Evolutionary conservation across 2,329 filamentous ascomycete genomes (phyloP).

Genomic region (Diaporthe longicolla): DNA sequence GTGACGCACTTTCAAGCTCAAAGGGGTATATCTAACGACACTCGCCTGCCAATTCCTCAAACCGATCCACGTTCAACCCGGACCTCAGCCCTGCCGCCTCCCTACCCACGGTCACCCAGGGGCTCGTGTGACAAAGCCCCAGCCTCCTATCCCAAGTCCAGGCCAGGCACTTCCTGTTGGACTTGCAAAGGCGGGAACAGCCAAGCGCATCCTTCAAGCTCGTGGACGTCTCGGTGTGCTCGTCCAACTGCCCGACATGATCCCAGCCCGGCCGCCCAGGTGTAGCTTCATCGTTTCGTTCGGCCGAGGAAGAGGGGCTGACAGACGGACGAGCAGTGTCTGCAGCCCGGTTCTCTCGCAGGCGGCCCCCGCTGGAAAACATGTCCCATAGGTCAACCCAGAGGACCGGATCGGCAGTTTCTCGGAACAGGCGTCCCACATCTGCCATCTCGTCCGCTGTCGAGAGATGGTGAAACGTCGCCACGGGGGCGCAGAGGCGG

Average conservation of each 20-base stretch:
- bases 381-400: slow-evolving; percentile 67
- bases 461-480: slow-evolving; percentile 68
- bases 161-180: slow-evolving; percentile 58
- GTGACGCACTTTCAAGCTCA: not conserved
- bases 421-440: slow-evolving; percentile 58
- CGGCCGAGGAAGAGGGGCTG: slow-evolving; percentile 51
- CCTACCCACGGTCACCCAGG: slow-evolving; percentile 65
- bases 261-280: slow-evolving; percentile 59
- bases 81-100: slow-evolving; percentile 52
- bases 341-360: not conserved
- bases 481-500: slow-evolving; percentile 65
- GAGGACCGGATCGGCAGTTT: slow-evolving; percentile 56
- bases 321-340: not conserved
- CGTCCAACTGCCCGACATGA: slow-evolving; percentile 64
- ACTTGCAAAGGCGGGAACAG: slow-evolving; percentile 60
- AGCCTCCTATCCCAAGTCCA: slow-evolving; percentile 63
- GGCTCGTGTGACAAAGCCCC: slow-evolving; percentile 60
- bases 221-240: slow-evolving; percentile 55
- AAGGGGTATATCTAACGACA: slow-evolving; percentile 24
- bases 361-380: slow-evolving; percentile 50
- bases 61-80: slow-evolving; percentile 52
- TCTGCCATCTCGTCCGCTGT: slow-evolving; percentile 59
- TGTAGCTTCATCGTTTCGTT: slow-evolving; percentile 51
- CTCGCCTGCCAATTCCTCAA: slow-evolving; percentile 24
- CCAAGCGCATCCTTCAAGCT: slow-evolving; percentile 55